A percentile compares a stretch with the other conserved stretches of the same genome.
Evolutionary conservation across 2,329 filamentous ascomycete genomes (phyloP).

Genomic region (Colletotrichum sojae): DNA sequence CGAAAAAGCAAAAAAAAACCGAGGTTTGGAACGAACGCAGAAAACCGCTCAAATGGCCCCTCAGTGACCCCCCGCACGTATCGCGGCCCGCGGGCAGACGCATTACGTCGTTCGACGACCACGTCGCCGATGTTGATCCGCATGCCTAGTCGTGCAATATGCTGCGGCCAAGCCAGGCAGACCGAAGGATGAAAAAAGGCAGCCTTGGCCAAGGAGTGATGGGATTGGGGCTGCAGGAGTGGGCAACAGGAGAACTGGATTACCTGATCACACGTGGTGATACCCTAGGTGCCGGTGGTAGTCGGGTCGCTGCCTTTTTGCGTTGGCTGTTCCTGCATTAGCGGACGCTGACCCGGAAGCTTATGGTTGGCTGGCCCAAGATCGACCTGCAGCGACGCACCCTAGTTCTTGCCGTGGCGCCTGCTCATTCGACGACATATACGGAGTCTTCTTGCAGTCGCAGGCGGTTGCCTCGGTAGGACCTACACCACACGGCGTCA

Average conservation of each 20-base stretch:
- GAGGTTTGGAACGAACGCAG: slow-evolving; percentile 7
- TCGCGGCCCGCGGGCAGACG: background rate
- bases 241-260: background rate
- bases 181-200: background rate
- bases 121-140: slow-evolving; percentile 31
- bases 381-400: slow-evolving; percentile 16
- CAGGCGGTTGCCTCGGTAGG: background rate
- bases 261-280: too few relatives aligned
- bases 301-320: slow-evolving; percentile 10
- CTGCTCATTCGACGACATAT: slow-evolving; percentile 30
- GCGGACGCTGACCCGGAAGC: slow-evolving; percentile 28
- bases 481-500: background rate
- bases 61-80: slow-evolving; percentile 12
- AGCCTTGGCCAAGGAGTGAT: background rate
- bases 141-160: slow-evolving; percentile 22
- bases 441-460: background rate
- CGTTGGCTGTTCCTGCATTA: slow-evolving; percentile 39
- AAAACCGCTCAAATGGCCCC: slow-evolving; percentile 35
- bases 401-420: slow-evolving; percentile 32
- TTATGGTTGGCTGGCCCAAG: slow-evolving; percentile 16
- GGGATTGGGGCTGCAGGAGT: background rate
- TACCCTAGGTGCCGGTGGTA: background rate
- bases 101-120: slow-evolving; percentile 28
- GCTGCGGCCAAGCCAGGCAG: slow-evolving; percentile 9
- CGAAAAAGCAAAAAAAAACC: slow-evolving; percentile 20